Base-by-base conservation (phyloP, 495 filamentous ascomycete species). In the Alectoria sarmentosa region DNA sequence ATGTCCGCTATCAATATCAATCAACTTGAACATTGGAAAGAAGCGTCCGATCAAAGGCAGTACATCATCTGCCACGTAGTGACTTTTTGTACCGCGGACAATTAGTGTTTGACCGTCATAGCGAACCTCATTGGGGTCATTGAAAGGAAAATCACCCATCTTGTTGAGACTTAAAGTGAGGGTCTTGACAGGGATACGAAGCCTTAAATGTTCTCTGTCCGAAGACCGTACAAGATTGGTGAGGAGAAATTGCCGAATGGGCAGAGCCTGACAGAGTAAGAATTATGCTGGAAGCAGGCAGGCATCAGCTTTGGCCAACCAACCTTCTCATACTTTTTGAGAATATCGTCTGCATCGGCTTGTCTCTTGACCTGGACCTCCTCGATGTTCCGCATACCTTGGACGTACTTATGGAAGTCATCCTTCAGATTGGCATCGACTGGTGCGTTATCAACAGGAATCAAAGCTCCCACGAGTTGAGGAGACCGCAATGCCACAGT, bases 401-500 rank as follows among this genome's bases (percentile, higher is more conserved):
- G 84, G 17, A 96, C 79, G 76, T 97, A 98, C 65, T 83, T 85
- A 6, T 79, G 83, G 72, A 98, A 98, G 65, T 90, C 82, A 66
- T 83, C 84, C 60, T 82, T 79, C 11, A 98, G 78, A 0, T 79
- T 80, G 4, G 87, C 89, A 71, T 92, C 91, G 26, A 94, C 78
- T 4, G 94, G 94, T 9, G 92, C 91, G 71, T 98, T 98, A 79
- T 98, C 94, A 8, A 98, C 91, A 7, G 91, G 79, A 26, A 98
- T 81, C 34, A 98, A 71, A 68, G 84, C 83, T 3, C 79, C 79
- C 42, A 96, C 78, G 0, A 86, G 77, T 17, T 82, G 73, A 0
- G 90, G 89, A 0, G 82, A 76, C 36, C 80, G 78, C 21, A 98
- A 83, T 38, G 91, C 89, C 41, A 98, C 80, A 0, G 89, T 82